phyloP scores from a whole-genome alignment of 768 basidiomycete species.

The Tephrocybe sp. region DNA sequence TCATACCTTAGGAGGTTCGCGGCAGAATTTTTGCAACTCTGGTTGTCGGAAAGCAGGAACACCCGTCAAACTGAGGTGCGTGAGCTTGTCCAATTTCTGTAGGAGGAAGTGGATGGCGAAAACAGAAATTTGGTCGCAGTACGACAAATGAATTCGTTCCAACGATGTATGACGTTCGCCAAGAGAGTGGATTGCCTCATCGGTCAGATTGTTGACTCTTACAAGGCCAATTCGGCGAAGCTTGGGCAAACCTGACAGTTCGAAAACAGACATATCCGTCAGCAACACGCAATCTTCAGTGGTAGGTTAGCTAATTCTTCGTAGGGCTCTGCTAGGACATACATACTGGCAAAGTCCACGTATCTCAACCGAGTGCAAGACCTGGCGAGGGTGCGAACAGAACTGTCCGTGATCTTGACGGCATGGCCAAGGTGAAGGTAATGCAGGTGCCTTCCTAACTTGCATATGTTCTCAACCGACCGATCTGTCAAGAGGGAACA shows the following conservation, averaged over 20 bases:
- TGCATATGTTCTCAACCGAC: conserved; percentile 80
- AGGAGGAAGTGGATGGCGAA: conserved; percentile 90
- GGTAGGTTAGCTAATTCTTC: conserved; percentile 14
- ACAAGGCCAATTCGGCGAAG: conserved; percentile 94
- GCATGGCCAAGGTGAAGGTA: conserved; percentile 96
- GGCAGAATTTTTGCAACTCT: conserved; percentile 88
- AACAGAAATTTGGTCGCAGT: conserved; percentile 94
- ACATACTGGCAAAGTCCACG: conserved; percentile 93
- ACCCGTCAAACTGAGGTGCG: conserved; percentile 97
- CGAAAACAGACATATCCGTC: conserved; percentile 93
- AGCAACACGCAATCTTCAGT: conserved; percentile 75
- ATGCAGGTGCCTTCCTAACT: conserved; percentile 89
- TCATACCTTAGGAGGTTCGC: conserved; percentile 79
- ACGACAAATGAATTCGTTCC: conserved; percentile 95
- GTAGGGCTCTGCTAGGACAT: conserved; percentile 1
- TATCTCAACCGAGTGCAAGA: conserved; percentile 90
- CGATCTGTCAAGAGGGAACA: conserved; percentile 78
- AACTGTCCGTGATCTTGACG: conserved; percentile 83
- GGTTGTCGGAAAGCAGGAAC: conserved; percentile 85
- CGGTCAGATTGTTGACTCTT: conserved; percentile 89
- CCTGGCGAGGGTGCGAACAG: conserved; percentile 79
- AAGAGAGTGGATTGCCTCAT: conserved; percentile 88
- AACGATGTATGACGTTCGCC: conserved; percentile 83
- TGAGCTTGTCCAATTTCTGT: conserved; percentile 84
- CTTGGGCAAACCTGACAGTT: conserved; percentile 84